phyloP scores from a whole-genome alignment of 371 early-diverging fungal genomes.

The Parasitella parasitica region DNA sequence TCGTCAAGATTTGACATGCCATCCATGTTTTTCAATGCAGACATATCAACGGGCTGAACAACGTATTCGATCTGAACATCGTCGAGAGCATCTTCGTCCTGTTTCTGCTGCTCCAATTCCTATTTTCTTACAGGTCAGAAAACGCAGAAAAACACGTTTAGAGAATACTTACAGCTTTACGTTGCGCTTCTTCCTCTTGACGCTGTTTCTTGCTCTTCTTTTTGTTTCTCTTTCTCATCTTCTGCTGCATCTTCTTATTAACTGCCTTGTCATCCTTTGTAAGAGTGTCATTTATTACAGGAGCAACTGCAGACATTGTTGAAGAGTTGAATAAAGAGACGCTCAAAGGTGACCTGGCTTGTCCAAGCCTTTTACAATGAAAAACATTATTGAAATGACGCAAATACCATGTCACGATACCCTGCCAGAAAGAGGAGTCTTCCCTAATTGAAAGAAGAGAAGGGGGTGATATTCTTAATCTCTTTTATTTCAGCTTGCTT shows the following conservation, averaged over 20 bases:
- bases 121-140: not conserved
- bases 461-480: not conserved
- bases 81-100: constrained; percentile 25
- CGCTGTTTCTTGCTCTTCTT: constrained; percentile 37
- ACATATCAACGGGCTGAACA: constrained; percentile 39
- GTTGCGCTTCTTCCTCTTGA: constrained; percentile 45
- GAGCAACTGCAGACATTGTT: constrained; percentile 21
- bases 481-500: not conserved
- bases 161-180: constrained; percentile 38
- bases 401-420: constrained; percentile 10
- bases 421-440: constrained; percentile 1
- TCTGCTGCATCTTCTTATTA: constrained; percentile 16
- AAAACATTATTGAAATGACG: constrained; percentile 2
- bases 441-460: not conserved
- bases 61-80: constrained; percentile 52
- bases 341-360: not conserved
- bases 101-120: constrained; percentile 21
- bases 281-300: constrained; percentile 8
- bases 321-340: not conserved
- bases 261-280: constrained; percentile 6
- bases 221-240: constrained; percentile 26
- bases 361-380: not conserved
- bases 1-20: constrained; percentile 37
- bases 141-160: not conserved
- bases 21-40: constrained; percentile 31